Percentiles rank a stretch among this genome's conserved stretches.
Conservation (phyloP, 805 yeast genomes). For the Candida hispaniensis region DNA sequence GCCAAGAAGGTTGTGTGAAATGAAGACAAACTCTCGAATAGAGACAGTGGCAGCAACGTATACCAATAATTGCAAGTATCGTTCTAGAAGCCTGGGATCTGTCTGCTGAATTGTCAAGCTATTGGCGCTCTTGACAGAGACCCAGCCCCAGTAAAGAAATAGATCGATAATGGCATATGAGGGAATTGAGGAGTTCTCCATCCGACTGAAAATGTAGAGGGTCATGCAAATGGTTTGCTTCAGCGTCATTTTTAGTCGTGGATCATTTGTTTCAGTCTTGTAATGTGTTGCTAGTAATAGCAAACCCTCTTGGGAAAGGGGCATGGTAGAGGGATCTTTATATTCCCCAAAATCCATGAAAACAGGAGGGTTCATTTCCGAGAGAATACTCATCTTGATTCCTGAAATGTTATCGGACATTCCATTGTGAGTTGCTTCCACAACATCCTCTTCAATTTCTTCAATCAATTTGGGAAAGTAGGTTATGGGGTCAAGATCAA, state of each 20-base stretch:
- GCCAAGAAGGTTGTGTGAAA: constrained; percentile 51
- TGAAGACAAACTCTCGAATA: constrained; percentile 33
- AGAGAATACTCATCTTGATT: constrained; percentile 3
- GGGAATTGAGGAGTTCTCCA: constrained; percentile 22
- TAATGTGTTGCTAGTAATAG: constrained; percentile 28
- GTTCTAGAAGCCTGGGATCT: constrained; percentile 27
- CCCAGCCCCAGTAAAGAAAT: constrained; percentile 29
- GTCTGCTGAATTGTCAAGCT: constrained; percentile 26
- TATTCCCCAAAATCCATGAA: constrained; percentile 12
- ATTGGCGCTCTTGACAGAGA: constrained; percentile 22
- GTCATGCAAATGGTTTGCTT: constrained; percentile 4
- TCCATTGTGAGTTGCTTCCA: constrained; percentile 4
- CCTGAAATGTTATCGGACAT: constrained; percentile 4
- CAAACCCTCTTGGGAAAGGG: constrained; percentile 28
- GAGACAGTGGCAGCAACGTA: constrained; percentile 30
- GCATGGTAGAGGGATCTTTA: constrained; percentile 6
- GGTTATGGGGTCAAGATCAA: constrained; percentile 11
- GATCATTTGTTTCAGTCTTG: constrained; percentile 23
- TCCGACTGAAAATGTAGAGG: constrained; percentile 3
- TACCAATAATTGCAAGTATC: constrained; percentile 36
- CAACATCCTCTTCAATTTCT: constrained; percentile 5
- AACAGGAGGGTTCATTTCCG: constrained; percentile 5
- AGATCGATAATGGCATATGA: constrained; percentile 30
- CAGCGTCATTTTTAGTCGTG: constrained; percentile 4
- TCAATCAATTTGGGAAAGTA: constrained; percentile 1